Conservation (phyloP, 305 asterid species). For the Andrographis paniculata region DNA sequence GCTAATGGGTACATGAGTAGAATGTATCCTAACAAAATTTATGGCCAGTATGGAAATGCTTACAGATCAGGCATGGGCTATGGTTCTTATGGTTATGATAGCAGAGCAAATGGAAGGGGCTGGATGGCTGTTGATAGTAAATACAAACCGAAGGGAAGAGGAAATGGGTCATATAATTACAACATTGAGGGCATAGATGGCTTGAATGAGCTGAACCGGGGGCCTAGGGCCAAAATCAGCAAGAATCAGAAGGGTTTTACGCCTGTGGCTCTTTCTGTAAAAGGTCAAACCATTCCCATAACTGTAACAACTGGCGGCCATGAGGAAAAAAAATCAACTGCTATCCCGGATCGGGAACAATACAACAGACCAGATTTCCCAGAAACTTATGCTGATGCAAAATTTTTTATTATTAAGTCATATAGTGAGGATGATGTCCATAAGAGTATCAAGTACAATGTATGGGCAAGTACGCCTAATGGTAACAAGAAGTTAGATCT, state of each 20-base stretch:
- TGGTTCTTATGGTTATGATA: slow-evolving; percentile 42
- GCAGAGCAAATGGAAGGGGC: slow-evolving; percentile 38
- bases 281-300: slow-evolving; percentile 43
- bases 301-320: slow-evolving; percentile 27
- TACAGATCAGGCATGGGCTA: slow-evolving; percentile 46
- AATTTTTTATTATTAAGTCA: slow-evolving; percentile 71
- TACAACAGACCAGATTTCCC: slow-evolving; percentile 45
- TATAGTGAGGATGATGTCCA: slow-evolving; percentile 92
- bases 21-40: slow-evolving; percentile 47
- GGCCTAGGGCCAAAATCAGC: slow-evolving; percentile 51
- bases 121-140: slow-evolving; percentile 53
- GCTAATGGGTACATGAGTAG: slow-evolving; percentile 43
- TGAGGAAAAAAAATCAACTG: slow-evolving; percentile 26
- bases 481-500: slow-evolving; percentile 76
- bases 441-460: slow-evolving; percentile 73
- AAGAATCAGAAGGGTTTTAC: slow-evolving; percentile 38
- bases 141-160: slow-evolving; percentile 60
- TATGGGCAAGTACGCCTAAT: slow-evolving; percentile 83
- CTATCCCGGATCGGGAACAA: slow-evolving; percentile 42
- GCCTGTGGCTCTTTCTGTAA: slow-evolving; percentile 40
- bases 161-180: slow-evolving; percentile 35
- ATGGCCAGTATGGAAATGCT: slow-evolving; percentile 47
- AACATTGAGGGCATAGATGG: slow-evolving; percentile 52
- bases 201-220: slow-evolving; percentile 59
- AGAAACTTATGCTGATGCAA: slow-evolving; percentile 50